Evolutionary conservation across 306 rosid genomes (phyloP).

Genomic region (Prosopis cineraria): DNA sequence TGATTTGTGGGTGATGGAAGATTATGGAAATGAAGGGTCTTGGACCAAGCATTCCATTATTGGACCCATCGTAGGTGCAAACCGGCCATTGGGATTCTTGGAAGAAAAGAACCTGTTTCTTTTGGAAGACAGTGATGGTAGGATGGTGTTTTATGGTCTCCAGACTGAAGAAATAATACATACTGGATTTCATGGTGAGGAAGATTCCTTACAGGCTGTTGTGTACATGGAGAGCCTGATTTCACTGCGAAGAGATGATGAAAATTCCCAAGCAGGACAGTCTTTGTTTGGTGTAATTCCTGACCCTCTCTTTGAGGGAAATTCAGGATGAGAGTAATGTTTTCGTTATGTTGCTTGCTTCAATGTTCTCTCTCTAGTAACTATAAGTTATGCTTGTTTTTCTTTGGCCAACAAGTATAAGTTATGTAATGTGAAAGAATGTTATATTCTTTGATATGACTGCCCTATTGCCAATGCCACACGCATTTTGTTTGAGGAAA

Average conservation of each 20-base stretch:
- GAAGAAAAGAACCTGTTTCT: neutral
- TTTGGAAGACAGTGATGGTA: neutral
- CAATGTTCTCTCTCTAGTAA: neutral
- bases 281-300: neutral
- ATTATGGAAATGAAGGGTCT: constrained; percentile 4
- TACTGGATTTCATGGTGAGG: neutral
- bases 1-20: constrained; percentile 26
- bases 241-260: neutral
- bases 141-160: neutral
- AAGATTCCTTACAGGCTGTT: neutral
- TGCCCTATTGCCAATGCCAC: too few relatives aligned
- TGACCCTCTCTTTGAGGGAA: neutral
- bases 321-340: neutral
- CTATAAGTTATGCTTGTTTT: neutral
- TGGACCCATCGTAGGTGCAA: neutral
- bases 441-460: too few relatives aligned
- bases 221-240: neutral
- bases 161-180: neutral
- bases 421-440: too few relatives aligned
- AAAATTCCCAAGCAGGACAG: neutral
- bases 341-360: neutral
- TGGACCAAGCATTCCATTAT: neutral
- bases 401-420: too few relatives aligned
- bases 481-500: too few relatives aligned
- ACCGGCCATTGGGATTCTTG: neutral